These are phyloP conservation scores for Penicillium alfredii DNA, from an alignment of 495 filamentous ascomycete species.

Conservation along the genomic window DNA sequence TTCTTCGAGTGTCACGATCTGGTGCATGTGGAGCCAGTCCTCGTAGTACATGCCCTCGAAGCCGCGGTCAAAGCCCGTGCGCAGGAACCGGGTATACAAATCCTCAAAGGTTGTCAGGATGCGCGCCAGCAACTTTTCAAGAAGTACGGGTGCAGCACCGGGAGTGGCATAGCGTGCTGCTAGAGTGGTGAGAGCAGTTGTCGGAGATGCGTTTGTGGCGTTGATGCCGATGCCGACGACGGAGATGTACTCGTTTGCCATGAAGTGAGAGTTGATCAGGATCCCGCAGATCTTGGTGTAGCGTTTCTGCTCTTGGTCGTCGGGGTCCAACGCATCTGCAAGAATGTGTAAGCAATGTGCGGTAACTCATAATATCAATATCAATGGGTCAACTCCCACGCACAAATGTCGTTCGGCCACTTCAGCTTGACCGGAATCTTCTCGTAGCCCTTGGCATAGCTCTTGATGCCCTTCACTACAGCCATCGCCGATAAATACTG, in stretches of 20 bases:
- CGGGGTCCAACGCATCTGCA: conserved; percentile 68
- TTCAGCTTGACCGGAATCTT: conserved; percentile 79
- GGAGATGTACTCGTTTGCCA: conserved; percentile 70
- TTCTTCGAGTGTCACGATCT: conserved; percentile 82
- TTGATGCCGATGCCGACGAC: conserved; percentile 90
- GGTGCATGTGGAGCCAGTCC: conserved; percentile 84
- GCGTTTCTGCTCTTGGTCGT: conserved; percentile 47
- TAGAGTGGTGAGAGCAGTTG: conserved; percentile 76
- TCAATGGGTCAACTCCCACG: too few relatives aligned
- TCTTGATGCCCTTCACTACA: conserved; percentile 78
- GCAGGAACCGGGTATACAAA: conserved; percentile 68
- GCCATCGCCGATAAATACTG: conserved; percentile 91
- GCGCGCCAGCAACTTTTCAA: conserved; percentile 78
- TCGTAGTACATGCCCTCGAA: conserved; percentile 78
- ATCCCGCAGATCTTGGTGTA: conserved; percentile 95
- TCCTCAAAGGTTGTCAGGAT: conserved; percentile 75
- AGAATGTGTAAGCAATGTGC: too few relatives aligned
- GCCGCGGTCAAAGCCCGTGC: conserved; percentile 60
- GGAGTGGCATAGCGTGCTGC: conserved; percentile 34
- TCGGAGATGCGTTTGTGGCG: conserved; percentile 76
- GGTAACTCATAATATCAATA: too few relatives aligned
- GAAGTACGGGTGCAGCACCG: conserved; percentile 48
- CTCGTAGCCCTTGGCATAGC: conserved; percentile 69
- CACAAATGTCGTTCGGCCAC: conserved; percentile 97
- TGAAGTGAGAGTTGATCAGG: conserved; percentile 82